Base-by-base conservation (phyloP, 2,329 filamentous ascomycete species). In the Ilyonectria destructans region DNA sequence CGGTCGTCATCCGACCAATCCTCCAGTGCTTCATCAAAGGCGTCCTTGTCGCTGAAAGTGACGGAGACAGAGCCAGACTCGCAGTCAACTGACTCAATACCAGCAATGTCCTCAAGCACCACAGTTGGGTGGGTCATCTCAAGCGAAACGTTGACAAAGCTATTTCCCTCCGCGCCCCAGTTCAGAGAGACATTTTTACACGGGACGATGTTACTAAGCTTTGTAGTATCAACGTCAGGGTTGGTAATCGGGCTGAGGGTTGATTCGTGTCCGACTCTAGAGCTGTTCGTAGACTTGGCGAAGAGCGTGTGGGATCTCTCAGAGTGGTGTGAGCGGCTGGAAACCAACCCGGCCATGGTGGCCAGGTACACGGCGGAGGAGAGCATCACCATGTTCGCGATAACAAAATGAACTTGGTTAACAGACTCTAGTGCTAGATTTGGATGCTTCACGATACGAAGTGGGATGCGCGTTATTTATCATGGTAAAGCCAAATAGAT, bases 61-160 rank as follows among this genome's bases (percentile, higher is more conserved):
- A 72, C 48, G 8, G 64, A 59, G 4, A 72, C 68, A 2, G 62
- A 63, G 9, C 57, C 31, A 7, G 55, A 21, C 19, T 51, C 59
- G 54, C 70, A 72, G 21, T 67, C 61, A 26, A 72, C 70, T 10
- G 61, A 43, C 6, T 35, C 26, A 21, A 72, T 56, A 10, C 57
- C 59, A 6, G 43, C 70, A 45, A 72, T 64, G 2, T 69, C 58
- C 23, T 72, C 70, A n/a, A 72, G 69, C 12, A 70, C 52, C 6
- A 72, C 70, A 9, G 70, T 62, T 3, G 70, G 70, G 17, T 69
- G 56, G 55, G 60, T 67, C 70, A 72, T 72, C 31, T 67, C 58
- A 7, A 71, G 56, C 2, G 58, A 62, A 49, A 72, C 70, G 37
- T 72, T 54, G 46, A 72, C 70, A 13, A 67, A 21, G 19, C 65